Evolutionary conservation across 768 basidiomycete species (phyloP).

Genomic region (Sarcomyxa edulis): DNA sequence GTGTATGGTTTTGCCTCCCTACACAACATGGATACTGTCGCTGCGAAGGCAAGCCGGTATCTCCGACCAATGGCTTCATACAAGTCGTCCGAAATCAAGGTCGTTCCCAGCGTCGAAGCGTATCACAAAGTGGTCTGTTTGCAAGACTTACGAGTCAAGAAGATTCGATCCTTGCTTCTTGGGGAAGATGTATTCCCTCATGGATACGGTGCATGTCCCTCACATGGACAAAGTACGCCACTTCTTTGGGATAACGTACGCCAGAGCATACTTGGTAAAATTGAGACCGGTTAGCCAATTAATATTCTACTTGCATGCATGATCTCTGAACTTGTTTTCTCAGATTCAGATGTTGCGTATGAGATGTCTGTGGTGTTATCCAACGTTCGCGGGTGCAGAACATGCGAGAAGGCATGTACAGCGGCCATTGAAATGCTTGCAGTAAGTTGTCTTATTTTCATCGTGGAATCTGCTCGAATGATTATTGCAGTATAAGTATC

Average conservation of each 20-base stretch:
- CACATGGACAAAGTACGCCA: constrained; percentile 40
- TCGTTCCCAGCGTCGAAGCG: constrained; percentile 51
- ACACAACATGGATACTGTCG: constrained; percentile 39
- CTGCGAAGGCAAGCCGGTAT: constrained; percentile 53
- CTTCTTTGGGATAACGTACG: constrained; percentile 49
- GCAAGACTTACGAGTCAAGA: constrained; percentile 51
- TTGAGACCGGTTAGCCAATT: constrained; percentile 56
- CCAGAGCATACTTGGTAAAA: constrained; percentile 34
- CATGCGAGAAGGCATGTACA: constrained; percentile 53
- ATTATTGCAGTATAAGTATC: constrained; percentile 55
- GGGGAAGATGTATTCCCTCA: constrained; percentile 68
- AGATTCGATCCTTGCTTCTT: constrained; percentile 44
- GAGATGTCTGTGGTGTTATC: constrained; percentile 56
- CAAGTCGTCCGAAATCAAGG: constrained; percentile 39
- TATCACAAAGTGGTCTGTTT: constrained; percentile 61
- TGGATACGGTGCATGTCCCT: constrained; percentile 60
- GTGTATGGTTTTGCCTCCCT: constrained; percentile 55
- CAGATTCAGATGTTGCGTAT: constrained; percentile 61
- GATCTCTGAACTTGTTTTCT: not conserved
- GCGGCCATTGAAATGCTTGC: constrained; percentile 68
- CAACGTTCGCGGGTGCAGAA: constrained; percentile 42
- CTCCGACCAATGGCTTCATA: constrained; percentile 57
- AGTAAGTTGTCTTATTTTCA: constrained; percentile 28
- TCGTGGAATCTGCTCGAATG: constrained; percentile 1
- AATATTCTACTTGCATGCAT: not conserved